Percentiles rank a stretch among this genome's conserved stretches.
These are phyloP conservation scores for Xylaria telfairii DNA, from an alignment of 495 filamentous ascomycete species.

Conservation along the genomic window DNA sequence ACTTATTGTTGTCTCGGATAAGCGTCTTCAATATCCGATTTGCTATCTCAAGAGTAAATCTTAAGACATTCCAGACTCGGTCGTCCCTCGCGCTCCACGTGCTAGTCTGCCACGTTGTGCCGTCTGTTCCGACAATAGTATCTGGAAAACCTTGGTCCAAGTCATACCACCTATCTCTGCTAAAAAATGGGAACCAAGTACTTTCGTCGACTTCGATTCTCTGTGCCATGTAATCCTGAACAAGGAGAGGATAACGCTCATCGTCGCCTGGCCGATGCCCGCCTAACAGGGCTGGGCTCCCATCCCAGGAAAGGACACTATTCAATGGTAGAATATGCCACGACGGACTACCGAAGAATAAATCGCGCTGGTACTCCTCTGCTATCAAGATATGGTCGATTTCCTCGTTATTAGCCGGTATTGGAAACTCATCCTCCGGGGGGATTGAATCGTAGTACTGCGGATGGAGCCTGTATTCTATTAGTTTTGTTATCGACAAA, in stretches of 20 bases:
- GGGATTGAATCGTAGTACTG: background rate
- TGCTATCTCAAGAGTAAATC: conserved; percentile 9
- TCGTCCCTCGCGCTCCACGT: conserved; percentile 7
- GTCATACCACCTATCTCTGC: background rate
- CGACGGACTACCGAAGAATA: background rate
- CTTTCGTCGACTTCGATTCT: conserved; percentile 4
- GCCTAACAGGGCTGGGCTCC: background rate
- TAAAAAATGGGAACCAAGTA: background rate
- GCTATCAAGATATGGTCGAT: background rate
- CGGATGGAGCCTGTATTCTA: background rate
- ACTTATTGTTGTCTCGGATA: conserved; percentile 4
- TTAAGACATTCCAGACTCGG: background rate
- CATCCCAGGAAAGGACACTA: background rate
- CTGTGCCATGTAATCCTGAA: background rate
- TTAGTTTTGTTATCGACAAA: background rate
- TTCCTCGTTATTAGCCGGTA: background rate
- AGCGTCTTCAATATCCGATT: background rate
- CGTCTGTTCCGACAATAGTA: background rate
- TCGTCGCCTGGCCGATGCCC: background rate
- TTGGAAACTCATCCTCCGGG: background rate
- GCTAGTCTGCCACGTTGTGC: background rate
- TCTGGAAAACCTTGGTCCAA: background rate
- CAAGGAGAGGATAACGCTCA: background rate
- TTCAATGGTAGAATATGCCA: background rate
- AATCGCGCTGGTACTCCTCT: background rate